Base-by-base conservation (phyloP, 202 grass and related monocot genomes). In the Eragrostis tef region DNA sequence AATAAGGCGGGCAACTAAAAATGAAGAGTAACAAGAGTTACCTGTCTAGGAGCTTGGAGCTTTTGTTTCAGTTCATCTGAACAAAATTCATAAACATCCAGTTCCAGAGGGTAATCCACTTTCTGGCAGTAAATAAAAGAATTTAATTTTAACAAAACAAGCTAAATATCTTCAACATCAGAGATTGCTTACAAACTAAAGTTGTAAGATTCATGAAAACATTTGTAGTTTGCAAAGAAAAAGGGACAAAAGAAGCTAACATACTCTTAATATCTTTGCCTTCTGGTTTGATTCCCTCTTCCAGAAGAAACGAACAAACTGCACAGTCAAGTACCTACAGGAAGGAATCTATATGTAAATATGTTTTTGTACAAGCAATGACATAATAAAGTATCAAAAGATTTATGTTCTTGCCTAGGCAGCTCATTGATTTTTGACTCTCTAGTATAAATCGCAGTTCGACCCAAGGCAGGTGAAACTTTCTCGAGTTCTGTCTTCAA, bases 61-160 rank as follows among this genome's bases (percentile, higher is more conserved):
- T 92, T 93, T 87, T 92, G 87, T 79, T 91, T 88, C 77, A 96
- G 91, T 80, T 96, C 97, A 91, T 99, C 93, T 29, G 97, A 96
- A 81, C 97, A 99, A 9, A 99, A 93, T 20, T 99, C 97, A 45
- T 99, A 99, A 59, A 96, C 97, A 92, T 99, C 97, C 26, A 99
- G 85, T 86, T 99, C 93, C 86, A 99, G 80, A 45, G 97, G 97
- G 72, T 96, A 99, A 84, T 90, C 91, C 73, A 99, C 97, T 99
- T 96, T 99, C 97, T 99, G 82, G 53, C 49, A 59, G 67, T 11
- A 62, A 67, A 47, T 11, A 67, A 71, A 47, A 83, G 14, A n/a
- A 86, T 62, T 21, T 49, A 74, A 9, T 41, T 67, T 75, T 34
- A 65, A 65, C 6, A 22, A 6, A 79, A 16, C 39, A 0, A 41